Evolutionary conservation across 2,329 filamentous ascomycete genomes (phyloP), one percentile per base, ranked within the genome.

Genomic region (Ascochyta viciae-villosae): DNA sequence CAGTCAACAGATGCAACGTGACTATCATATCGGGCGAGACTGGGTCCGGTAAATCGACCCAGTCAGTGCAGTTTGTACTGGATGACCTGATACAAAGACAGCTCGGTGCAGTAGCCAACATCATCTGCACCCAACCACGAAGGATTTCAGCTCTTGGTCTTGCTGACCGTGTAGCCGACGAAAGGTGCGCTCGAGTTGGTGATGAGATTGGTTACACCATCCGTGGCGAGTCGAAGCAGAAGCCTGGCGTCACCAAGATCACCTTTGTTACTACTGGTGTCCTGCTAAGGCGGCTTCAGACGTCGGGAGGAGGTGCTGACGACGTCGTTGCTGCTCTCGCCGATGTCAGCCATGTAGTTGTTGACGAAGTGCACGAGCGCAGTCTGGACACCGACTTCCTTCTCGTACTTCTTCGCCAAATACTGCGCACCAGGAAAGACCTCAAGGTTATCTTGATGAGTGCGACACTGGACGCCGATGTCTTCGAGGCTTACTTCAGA

Each of bases 11-110:
- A 4, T 87, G 94, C 68, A 89, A 97, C 74, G 92, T 99, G 46
- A 96, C 92, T 0, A 97, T 99, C 68, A 95, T 99, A 66, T 96
- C 93, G 39, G 95, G 95, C 64, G 95, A 98, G 77, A 99, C 95
- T 4, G 95, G 95, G 49, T 96, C 92, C 16, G 95, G 95, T 71
- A 99, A 99, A 77, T 96, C 91, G 44, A 98, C 95, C 0, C 95
- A 99, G 74, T 95, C 92, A 2, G 92, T 98, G 31, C 95, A 99
- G 74, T 99, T 98, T 75, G 84, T 99, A 39, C 82, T 99, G 1
- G 95, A 99, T 68, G 91, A 98, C 66, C 80, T 98, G 61, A 96
- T 97, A 66, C 82, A 85, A 58, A 83, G 85, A 41, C 86, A 88
- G 7, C 81, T 96, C 8, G 95, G 94, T 2, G 85, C 85, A 12